These are phyloP conservation scores for Corylus heterophylla DNA, from an alignment of 306 rosid species.

Conservation along the genomic window DNA sequence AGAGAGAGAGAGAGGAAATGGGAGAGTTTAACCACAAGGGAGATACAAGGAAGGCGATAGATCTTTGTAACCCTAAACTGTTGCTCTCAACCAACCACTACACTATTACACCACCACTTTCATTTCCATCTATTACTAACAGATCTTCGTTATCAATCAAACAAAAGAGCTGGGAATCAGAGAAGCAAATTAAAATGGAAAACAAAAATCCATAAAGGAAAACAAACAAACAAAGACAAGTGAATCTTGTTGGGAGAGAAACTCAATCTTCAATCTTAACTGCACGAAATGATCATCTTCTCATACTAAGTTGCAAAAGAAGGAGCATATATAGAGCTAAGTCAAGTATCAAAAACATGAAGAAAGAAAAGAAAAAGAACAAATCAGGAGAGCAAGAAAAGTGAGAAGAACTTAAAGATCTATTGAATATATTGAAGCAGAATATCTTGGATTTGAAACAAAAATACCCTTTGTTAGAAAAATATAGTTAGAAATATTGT, in stretches of 20 bases:
- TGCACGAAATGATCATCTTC: neutral
- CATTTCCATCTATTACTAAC: constrained; percentile 25
- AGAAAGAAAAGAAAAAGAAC: neutral
- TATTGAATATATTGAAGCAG: no score
- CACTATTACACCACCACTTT: constrained; percentile 20
- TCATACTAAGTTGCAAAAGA: neutral
- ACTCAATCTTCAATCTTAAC: neutral
- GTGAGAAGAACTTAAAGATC: neutral
- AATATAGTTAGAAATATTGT: no score
- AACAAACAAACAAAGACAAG: constrained; percentile 7
- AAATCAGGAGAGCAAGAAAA: neutral
- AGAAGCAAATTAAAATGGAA: constrained; percentile 17
- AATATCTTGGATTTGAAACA: no score
- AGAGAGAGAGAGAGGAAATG: constrained; percentile 24
- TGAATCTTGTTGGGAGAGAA: neutral
- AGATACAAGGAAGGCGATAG: constrained; percentile 39
- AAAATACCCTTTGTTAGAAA: no score
- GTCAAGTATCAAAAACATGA: neutral
- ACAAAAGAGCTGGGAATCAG: constrained; percentile 17
- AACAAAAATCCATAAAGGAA: constrained; percentile 27
- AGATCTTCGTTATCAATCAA: constrained; percentile 35
- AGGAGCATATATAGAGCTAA: neutral
- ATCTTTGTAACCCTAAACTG: constrained; percentile 43
- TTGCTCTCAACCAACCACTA: constrained; percentile 23
- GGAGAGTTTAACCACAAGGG: constrained; percentile 20